A percentile compares a stretch with the other conserved stretches of the same genome.
These are phyloP conservation scores for Halophytophthora polymorphica DNA, from an alignment of 352 stramenopile species.

Conservation along the genomic window DNA sequence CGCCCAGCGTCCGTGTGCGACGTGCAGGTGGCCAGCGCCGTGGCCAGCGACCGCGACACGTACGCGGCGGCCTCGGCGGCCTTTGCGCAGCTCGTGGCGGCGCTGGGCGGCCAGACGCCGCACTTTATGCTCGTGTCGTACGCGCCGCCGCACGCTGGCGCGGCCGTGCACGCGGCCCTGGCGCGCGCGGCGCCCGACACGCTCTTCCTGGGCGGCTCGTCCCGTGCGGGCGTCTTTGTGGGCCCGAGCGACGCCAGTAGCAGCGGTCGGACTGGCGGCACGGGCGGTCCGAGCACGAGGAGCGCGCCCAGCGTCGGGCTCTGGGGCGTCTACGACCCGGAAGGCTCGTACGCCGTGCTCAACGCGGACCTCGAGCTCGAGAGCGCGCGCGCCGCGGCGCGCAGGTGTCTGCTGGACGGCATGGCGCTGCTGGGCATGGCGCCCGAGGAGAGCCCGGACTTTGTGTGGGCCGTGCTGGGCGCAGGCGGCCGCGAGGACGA, in stretches of 20 bases:
- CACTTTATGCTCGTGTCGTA: slow-evolving; percentile 84
- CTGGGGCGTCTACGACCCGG: slow-evolving; percentile 81
- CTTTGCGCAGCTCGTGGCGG: slow-evolving; percentile 52
- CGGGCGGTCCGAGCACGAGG: too few species aligned
- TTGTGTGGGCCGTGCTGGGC: slow-evolving; percentile 68
- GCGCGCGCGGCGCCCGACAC: slow-evolving; percentile 61
- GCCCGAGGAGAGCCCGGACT: slow-evolving; percentile 69
- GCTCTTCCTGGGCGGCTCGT: slow-evolving; percentile 80
- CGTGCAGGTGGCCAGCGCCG: slow-evolving; percentile 69
- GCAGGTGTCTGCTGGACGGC: slow-evolving; percentile 57
- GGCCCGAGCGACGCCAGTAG: slow-evolving; percentile 9
- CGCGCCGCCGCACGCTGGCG: slow-evolving; percentile 55
- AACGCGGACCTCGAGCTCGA: slow-evolving; percentile 63
- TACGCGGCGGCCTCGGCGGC: slow-evolving; percentile 47
- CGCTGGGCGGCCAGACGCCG: slow-evolving; percentile 56
- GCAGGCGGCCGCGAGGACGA: slow-evolving; percentile 30
- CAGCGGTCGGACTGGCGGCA: slow-evolving; percentile 30
- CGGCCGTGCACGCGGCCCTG: slow-evolving; percentile 57
- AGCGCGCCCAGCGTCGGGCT: slow-evolving; percentile 54
- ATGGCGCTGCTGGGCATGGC: slow-evolving; percentile 76
- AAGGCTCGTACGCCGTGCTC: slow-evolving; percentile 77
- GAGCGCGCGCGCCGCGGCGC: slow-evolving; percentile 56
- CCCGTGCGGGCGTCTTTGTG: slow-evolving; percentile 60
- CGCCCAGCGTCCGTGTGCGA: slow-evolving; percentile 33
- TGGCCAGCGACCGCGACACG: slow-evolving; percentile 61